Evolutionary conservation across 1,284 basidiomycete species (phyloP), one percentile per base, ranked within the genome.

Genomic region (Sanghuangporus sanghuang): DNA sequence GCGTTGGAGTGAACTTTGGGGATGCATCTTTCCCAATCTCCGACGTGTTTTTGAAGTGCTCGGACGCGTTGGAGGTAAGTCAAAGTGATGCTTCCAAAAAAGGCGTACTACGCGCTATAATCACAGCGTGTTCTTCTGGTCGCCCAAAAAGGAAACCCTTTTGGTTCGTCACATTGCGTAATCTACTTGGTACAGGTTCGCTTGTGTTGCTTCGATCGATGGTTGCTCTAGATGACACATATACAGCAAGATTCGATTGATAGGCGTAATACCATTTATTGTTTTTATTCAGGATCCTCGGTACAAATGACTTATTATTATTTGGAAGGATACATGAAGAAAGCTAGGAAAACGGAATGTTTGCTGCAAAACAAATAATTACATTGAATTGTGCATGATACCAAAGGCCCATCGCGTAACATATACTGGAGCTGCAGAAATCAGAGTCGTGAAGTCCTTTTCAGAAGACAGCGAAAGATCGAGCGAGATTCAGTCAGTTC

Each of bases 61-160:
- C n/a, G 23, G 48, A 61, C 49, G 36, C 32, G 36, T 38, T n/a
- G 38, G 52, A 40, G 38, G 21, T 35, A 12, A 27, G 16, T 12
- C 9, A 38, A 58, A 35, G 56, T 23, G 39, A 16, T 27, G 39
- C 32, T 32, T 14, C 48, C 38, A 5, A 21, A 53, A 61, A 61
- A 53, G 59, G 59, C 4, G 49, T 21, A 61, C 59, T 53, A 53
- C 59, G 59, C 59, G 59, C 40, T 61, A 61, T 61, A 53, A 61
- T 61, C 59, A 61, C 59, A 32, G 27, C 27, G 27, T 32, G 27
- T 32, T n/a, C 12, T 27, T 23, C 12, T n/a, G 21, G 11, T 53
- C 48, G 21, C 11, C 48, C 11, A 2, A 16, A 23, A 49, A 18
- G 48, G 21, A 35, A 32, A 32, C 23, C 36, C 7, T 27, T 32